These are phyloP conservation scores for Pseudogymnoascus verrucosus DNA, from an alignment of 2,329 filamentous ascomycete species.

Conservation along the genomic window DNA sequence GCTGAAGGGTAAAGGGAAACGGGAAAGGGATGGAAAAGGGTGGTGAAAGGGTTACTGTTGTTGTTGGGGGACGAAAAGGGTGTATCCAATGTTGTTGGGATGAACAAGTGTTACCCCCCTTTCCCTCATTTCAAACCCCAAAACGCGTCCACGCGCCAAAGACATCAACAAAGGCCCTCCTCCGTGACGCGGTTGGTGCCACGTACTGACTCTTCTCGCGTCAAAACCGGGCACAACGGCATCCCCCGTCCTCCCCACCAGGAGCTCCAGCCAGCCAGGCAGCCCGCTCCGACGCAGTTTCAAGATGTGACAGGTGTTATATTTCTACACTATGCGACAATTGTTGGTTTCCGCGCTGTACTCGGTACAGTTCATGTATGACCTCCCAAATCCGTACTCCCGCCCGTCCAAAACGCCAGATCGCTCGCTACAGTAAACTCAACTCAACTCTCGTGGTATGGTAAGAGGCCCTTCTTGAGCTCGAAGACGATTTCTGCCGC, in stretches of 20 bases:
- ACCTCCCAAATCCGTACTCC: background rate
- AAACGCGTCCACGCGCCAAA: background rate
- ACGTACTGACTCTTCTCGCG: slow-evolving; percentile 1
- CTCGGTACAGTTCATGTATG: background rate
- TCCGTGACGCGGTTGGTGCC: background rate
- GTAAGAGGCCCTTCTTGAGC: slow-evolving; percentile 67
- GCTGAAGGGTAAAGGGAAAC: slow-evolving; percentile 24
- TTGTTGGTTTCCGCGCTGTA: background rate
- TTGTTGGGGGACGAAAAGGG: background rate
- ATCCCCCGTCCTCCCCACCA: background rate
- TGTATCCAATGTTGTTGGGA: slow-evolving; percentile 7
- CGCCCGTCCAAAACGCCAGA: background rate
- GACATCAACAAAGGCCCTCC: background rate
- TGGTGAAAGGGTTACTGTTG: slow-evolving; percentile 32
- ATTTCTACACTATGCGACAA: slow-evolving; percentile 4
- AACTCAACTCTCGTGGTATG: slow-evolving; percentile 35
- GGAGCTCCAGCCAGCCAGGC: background rate
- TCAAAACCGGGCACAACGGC: background rate
- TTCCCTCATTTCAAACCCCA: background rate
- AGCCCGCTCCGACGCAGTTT: background rate
- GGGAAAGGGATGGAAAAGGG: slow-evolving; percentile 29
- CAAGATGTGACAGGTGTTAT: slow-evolving; percentile 3
- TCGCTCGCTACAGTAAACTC: slow-evolving; percentile 7
- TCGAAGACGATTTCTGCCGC: slow-evolving; percentile 72
- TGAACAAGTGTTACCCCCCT: slow-evolving; percentile 6